phyloP scores from a whole-genome alignment of 208 protist genomes.

The Kentomonas sorsogonicus region DNA sequence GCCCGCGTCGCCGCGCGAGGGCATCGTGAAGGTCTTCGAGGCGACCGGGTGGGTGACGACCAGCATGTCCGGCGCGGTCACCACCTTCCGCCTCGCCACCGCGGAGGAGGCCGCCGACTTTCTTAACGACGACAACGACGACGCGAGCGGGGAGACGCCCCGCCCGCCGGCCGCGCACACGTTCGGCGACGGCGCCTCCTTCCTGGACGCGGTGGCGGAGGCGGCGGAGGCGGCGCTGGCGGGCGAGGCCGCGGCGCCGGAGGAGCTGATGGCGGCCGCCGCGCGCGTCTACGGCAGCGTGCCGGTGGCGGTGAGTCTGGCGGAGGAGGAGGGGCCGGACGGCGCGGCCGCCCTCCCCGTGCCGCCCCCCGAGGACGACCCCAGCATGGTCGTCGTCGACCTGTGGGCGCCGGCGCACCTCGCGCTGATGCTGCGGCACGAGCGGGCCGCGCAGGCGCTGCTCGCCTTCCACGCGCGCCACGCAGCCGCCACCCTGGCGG shows the following conservation, averaged over 20 bases:
- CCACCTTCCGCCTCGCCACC: constrained; percentile 7
- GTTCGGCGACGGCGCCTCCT: not conserved
- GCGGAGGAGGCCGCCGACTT: not conserved
- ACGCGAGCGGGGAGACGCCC: constrained; percentile 12
- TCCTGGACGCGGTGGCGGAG: constrained; percentile 19
- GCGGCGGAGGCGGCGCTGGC: constrained; percentile 8
- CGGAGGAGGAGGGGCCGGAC: too few species aligned
- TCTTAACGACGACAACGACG: constrained; percentile 1
- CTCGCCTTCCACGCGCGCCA: constrained; percentile 61
- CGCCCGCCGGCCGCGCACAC: too few species aligned
- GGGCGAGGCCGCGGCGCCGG: constrained; percentile 16
- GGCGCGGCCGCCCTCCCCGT: too few species aligned
- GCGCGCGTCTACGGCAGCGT: constrained; percentile 39
- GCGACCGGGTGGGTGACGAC: too few species aligned
- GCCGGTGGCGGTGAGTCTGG: constrained; percentile 51
- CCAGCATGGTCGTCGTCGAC: constrained; percentile 36
- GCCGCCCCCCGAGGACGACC: constrained; percentile 23
- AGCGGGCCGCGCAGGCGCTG: constrained; percentile 20
- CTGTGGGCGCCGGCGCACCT: constrained; percentile 66
- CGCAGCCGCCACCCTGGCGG: constrained; percentile 27
- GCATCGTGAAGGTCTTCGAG: too few species aligned
- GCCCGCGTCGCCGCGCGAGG: too few species aligned
- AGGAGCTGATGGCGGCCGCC: constrained; percentile 17
- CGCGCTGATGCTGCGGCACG: constrained; percentile 48
- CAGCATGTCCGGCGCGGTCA: too few species aligned